Conservation (phyloP, 108 stramenopile genomes). For the Bacterosira constricta region DNA sequence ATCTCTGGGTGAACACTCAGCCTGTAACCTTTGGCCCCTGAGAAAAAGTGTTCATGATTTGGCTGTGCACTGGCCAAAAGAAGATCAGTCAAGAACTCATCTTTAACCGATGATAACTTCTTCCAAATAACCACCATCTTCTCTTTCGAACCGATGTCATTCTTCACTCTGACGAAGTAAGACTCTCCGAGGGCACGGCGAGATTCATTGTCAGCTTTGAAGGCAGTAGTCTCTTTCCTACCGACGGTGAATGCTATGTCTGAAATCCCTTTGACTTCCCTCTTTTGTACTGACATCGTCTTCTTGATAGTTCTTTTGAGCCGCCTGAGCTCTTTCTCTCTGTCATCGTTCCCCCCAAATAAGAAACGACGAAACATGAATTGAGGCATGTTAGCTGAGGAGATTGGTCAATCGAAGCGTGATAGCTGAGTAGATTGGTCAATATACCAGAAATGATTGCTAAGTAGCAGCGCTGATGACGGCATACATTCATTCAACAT, state of each 20-base stretch:
- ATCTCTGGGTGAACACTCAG: slow-evolving; percentile 26
- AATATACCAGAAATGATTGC: too few species aligned
- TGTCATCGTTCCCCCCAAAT: slow-evolving; percentile 5
- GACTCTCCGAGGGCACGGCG: slow-evolving; percentile 24
- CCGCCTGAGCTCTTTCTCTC: slow-evolving; percentile 23
- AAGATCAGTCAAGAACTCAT: slow-evolving; percentile 40
- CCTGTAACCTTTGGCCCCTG: slow-evolving; percentile 24
- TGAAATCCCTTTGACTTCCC: slow-evolving; percentile 21
- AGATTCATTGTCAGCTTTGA: slow-evolving; percentile 25
- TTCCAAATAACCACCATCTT: slow-evolving; percentile 31
- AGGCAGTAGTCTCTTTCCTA: slow-evolving; percentile 14
- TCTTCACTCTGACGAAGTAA: slow-evolving; percentile 39
- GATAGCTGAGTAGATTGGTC: too few species aligned
- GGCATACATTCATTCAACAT: too few species aligned
- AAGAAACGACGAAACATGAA: slow-evolving; percentile 16
- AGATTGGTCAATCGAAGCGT: too few species aligned
- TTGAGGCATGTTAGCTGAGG: too few species aligned
- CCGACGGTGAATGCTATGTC: slow-evolving; percentile 42
- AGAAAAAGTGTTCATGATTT: slow-evolving; percentile 41
- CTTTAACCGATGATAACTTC: slow-evolving; percentile 15
- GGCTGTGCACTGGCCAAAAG: slow-evolving; percentile 31
- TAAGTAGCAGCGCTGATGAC: too few species aligned
- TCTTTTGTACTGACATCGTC: slow-evolving; percentile 40
- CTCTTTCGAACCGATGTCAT: slow-evolving; percentile 39
- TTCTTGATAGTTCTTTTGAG: slow-evolving; percentile 23